Evolutionary conservation across 1,284 basidiomycete genomes (phyloP).

Genomic region (Xerocomus minutiporus): DNA sequence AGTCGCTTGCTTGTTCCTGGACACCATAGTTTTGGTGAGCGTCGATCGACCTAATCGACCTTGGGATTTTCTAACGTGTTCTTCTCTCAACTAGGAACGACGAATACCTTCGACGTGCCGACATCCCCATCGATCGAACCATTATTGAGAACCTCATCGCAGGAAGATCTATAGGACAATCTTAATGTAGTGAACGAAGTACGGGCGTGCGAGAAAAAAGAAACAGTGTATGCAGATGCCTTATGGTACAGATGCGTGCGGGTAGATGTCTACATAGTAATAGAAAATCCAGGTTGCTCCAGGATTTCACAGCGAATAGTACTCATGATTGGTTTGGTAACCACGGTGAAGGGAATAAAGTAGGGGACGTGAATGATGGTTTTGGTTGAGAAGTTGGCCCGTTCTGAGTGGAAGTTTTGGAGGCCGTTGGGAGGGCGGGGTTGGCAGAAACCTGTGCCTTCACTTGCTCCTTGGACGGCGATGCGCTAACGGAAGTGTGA

Average conservation of each 20-base stretch:
- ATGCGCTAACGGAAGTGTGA: slow-evolving; percentile 30
- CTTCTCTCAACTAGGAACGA: slow-evolving; percentile 54
- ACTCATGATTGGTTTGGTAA: slow-evolving; percentile 11
- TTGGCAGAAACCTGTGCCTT: slow-evolving; percentile 28
- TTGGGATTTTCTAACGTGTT: background rate
- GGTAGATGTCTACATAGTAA: slow-evolving; percentile 7
- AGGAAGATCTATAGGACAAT: slow-evolving; percentile 1
- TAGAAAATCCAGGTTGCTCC: background rate
- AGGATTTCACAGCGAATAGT: background rate
- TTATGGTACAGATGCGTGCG: slow-evolving; percentile 29
- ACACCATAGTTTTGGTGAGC: slow-evolving; percentile 39
- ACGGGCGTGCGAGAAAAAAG: background rate
- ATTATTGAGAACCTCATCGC: slow-evolving; percentile 52
- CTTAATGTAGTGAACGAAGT: slow-evolving; percentile 5
- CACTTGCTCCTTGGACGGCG: slow-evolving; percentile 38
- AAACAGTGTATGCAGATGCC: slow-evolving; percentile 14
- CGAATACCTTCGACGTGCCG: slow-evolving; percentile 58
- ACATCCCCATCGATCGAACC: slow-evolving; percentile 53
- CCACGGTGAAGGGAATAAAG: slow-evolving; percentile 23
- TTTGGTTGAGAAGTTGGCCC: slow-evolving; percentile 20
- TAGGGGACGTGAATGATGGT: slow-evolving; percentile 22
- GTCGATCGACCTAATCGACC: background rate
- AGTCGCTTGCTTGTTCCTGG: background rate
- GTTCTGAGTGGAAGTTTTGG: slow-evolving; percentile 20
- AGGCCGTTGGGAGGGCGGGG: slow-evolving; percentile 19